These are phyloP conservation scores for Ganoderma lingzhi DNA, from an alignment of 1,284 basidiomycete species.

Conservation along the genomic window DNA sequence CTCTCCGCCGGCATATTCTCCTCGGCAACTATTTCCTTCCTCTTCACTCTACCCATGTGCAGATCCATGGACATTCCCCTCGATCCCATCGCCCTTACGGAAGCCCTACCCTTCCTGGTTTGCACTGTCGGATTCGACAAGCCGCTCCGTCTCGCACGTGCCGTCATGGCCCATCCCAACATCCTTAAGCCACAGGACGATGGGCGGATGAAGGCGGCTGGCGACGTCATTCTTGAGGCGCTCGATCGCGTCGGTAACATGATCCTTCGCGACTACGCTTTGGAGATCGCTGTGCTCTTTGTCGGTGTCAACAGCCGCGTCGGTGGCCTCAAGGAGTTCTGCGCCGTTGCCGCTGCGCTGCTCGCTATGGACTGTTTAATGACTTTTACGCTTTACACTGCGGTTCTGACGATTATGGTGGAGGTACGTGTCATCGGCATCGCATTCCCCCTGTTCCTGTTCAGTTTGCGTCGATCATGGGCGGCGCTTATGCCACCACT, in stretches of 20 bases:
- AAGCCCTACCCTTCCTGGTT: slow-evolving; percentile 97
- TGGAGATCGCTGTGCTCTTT: slow-evolving; percentile 91
- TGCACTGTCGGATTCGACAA: slow-evolving; percentile 99
- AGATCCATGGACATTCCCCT: slow-evolving; percentile 87
- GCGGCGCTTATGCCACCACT: slow-evolving; percentile 9
- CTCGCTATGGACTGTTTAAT: slow-evolving; percentile 89
- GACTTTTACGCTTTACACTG: slow-evolving; percentile 91
- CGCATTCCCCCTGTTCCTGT: slow-evolving; percentile 13
- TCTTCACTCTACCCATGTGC: slow-evolving; percentile 88
- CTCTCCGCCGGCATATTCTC: slow-evolving; percentile 87
- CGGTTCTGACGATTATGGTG: slow-evolving; percentile 93
- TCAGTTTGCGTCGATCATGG: not conserved
- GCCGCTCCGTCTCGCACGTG: slow-evolving; percentile 90
- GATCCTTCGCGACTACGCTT: slow-evolving; percentile 92
- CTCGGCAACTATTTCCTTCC: slow-evolving; percentile 88
- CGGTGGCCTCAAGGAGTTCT: slow-evolving; percentile 93
- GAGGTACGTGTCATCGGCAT: slow-evolving; percentile 65
- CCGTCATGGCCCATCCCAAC: slow-evolving; percentile 90
- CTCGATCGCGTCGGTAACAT: slow-evolving; percentile 82
- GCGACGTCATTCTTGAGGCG: slow-evolving; percentile 86
- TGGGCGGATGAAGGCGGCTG: slow-evolving; percentile 76
- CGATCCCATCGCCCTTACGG: slow-evolving; percentile 92
- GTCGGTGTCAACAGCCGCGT: slow-evolving; percentile 91
- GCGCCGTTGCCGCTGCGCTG: slow-evolving; percentile 90
- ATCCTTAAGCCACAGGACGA: slow-evolving; percentile 59